Evolutionary conservation across 2,329 filamentous ascomycete genomes (phyloP).

Genomic region (Xylaria sp.): DNA sequence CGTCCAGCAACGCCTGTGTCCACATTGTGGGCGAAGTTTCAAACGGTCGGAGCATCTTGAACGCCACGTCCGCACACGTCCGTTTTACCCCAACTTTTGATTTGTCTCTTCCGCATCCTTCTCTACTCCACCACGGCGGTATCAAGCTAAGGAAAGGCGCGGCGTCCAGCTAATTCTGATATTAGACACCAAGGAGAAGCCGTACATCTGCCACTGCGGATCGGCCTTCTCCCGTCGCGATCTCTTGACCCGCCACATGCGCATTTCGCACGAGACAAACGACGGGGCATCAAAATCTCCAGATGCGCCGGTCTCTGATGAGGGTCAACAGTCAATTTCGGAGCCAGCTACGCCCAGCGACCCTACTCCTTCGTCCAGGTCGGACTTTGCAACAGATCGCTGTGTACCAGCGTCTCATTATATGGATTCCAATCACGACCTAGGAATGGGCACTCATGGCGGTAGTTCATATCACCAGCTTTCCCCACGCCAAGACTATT

Average conservation of each 20-base stretch:
- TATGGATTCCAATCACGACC: constrained; percentile 31
- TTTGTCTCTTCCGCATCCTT: constrained; percentile 26
- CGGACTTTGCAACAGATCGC: constrained; percentile 41
- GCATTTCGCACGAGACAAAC: constrained; percentile 45
- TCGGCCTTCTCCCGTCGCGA: constrained; percentile 52
- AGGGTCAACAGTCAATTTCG: constrained; percentile 35
- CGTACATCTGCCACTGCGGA: constrained; percentile 51
- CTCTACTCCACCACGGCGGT: constrained; percentile 28
- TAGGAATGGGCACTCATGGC: constrained; percentile 32
- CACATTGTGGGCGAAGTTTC: constrained; percentile 51
- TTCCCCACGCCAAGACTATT: constrained; percentile 36
- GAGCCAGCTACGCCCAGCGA: constrained; percentile 40
- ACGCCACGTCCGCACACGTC: constrained; percentile 53
- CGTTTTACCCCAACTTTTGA: constrained; percentile 42
- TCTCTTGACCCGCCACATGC: constrained; percentile 51
- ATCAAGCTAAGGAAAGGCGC: constrained; percentile 16
- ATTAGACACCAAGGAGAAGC: constrained; percentile 55
- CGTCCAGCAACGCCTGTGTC: constrained; percentile 43
- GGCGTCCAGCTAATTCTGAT: constrained; percentile 17
- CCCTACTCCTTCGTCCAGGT: constrained; percentile 41
- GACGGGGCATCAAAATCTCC: constrained; percentile 38
- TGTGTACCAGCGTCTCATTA: constrained; percentile 36
- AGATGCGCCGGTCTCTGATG: constrained; percentile 39
- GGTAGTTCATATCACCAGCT: constrained; percentile 34
- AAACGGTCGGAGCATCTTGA: constrained; percentile 54